Percentiles rank a stretch among this genome's conserved stretches.
phyloP scores from a whole-genome alignment of 1,139 yeast genomes.

The Meyerozyma elateridarum region DNA sequence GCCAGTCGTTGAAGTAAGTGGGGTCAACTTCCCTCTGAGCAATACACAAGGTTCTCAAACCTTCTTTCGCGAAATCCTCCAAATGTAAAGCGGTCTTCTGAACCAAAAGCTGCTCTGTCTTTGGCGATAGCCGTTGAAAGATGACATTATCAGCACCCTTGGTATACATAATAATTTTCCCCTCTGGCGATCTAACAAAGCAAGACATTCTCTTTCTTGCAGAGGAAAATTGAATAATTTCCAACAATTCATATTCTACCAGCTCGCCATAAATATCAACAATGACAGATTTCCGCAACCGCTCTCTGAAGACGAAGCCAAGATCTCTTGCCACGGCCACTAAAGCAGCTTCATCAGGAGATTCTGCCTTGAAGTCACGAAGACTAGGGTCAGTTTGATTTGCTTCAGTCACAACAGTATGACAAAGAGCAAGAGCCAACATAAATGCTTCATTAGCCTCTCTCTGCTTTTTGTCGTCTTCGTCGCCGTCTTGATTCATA shows the following conservation, averaged over 20 bases:
- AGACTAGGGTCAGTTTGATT: constrained; percentile 53
- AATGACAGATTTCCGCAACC: constrained; percentile 67
- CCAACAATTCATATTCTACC: constrained; percentile 67
- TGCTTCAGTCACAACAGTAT: constrained; percentile 81
- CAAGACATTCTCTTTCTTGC: constrained; percentile 78
- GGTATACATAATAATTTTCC: constrained; percentile 58
- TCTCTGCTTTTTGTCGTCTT: constrained; percentile 52
- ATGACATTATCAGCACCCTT: constrained; percentile 96
- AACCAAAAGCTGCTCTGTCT: constrained; percentile 30
- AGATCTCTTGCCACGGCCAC: constrained; percentile 91
- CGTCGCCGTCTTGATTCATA: constrained; percentile 29
- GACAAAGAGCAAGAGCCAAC: constrained; percentile 87
- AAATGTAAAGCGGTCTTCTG: constrained; percentile 73
- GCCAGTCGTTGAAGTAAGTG: constrained; percentile 64
- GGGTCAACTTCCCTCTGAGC: constrained; percentile 74
- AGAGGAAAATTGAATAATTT: constrained; percentile 81
- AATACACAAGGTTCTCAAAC: constrained; percentile 88
- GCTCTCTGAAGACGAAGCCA: constrained; percentile 75
- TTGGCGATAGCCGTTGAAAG: constrained; percentile 59
- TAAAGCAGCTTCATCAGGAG: constrained; percentile 98
- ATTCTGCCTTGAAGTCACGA: constrained; percentile 75
- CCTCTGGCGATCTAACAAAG: constrained; percentile 42
- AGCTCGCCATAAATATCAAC: constrained; percentile 72
- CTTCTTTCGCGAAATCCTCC: constrained; percentile 94
- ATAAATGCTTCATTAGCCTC: constrained; percentile 69